A percentile compares a stretch with the other conserved stretches of the same genome.
These are phyloP conservation scores for Pholiota microspora DNA, from an alignment of 768 basidiomycete genomes.

Conservation along the genomic window DNA sequence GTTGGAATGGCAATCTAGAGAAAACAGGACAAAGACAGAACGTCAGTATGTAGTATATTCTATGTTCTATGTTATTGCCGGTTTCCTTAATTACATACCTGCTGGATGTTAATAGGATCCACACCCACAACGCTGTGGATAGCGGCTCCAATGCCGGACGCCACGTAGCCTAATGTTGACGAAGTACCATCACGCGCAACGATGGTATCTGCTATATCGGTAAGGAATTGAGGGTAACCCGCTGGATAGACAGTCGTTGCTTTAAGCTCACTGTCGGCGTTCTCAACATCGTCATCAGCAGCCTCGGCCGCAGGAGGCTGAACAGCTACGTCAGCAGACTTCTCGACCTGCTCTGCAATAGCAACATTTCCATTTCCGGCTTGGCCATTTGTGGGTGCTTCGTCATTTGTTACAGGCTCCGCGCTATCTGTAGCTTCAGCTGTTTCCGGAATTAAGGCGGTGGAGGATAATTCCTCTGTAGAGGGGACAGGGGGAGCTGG, in stretches of 20 bases:
- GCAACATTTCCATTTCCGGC: slow-evolving; percentile 7
- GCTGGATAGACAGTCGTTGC: slow-evolving; percentile 9
- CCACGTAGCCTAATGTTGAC: slow-evolving; percentile 35
- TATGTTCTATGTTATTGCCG: too few species aligned
- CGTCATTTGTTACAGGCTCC: slow-evolving; percentile 5
- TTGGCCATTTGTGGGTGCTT: slow-evolving; percentile 13
- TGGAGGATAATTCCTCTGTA: slow-evolving; percentile 7
- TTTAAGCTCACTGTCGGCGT: slow-evolving; percentile 15
- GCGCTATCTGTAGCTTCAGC: neutral
- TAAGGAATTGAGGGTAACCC: slow-evolving; percentile 30
- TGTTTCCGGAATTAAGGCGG: neutral
- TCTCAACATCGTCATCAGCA: slow-evolving; percentile 11
- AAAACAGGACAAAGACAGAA: slow-evolving; percentile 6
- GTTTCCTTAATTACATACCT: slow-evolving; percentile 27
- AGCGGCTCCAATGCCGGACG: slow-evolving; percentile 38
- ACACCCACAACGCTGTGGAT: slow-evolving; percentile 35
- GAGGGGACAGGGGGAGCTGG: slow-evolving; percentile 31
- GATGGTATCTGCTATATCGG: slow-evolving; percentile 36
- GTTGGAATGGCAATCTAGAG: slow-evolving; percentile 28
- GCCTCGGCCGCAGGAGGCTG: slow-evolving; percentile 10
- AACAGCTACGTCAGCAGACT: slow-evolving; percentile 6
- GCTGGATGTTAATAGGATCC: slow-evolving; percentile 35
- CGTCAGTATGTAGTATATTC: too few species aligned
- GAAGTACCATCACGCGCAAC: slow-evolving; percentile 36
- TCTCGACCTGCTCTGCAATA: slow-evolving; percentile 7